phyloP scores from a whole-genome alignment of 75 land plant genomes.

The Pseudotsuga menziesii region DNA sequence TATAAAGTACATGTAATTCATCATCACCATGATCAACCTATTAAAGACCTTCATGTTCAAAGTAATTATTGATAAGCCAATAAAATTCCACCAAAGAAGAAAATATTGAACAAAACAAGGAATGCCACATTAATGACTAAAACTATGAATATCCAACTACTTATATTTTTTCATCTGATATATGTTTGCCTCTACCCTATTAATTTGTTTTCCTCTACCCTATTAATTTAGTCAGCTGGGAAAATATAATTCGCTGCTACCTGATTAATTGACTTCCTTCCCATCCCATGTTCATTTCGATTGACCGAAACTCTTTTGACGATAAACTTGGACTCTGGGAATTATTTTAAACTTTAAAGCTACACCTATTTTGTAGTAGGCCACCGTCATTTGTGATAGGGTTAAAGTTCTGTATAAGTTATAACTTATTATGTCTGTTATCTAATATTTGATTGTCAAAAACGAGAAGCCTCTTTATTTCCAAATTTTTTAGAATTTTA shows the following conservation, averaged over 20 bases:
- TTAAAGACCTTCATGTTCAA: too few relatives aligned
- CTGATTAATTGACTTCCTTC: too few relatives aligned
- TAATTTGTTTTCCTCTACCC: too few relatives aligned
- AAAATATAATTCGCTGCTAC: too few relatives aligned
- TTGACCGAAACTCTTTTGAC: neutral
- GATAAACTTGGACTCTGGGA: too few relatives aligned
- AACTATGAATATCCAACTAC: neutral
- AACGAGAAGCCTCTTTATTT: neutral
- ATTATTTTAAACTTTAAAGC: too few relatives aligned
- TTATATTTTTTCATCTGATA: neutral
- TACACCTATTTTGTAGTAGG: neutral
- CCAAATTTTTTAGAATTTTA: neutral
- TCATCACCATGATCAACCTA: too few relatives aligned
- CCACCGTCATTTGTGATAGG: neutral
- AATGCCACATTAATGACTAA: neutral
- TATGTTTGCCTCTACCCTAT: neutral
- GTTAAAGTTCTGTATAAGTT: neutral
- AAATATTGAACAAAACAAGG: too few relatives aligned
- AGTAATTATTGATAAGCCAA: too few relatives aligned
- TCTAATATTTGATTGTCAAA: neutral
- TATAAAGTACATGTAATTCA: too few relatives aligned
- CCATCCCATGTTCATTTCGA: neutral
- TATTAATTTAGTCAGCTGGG: too few relatives aligned
- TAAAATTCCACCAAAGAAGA: too few relatives aligned
- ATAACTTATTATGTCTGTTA: neutral